Evolutionary conservation across 768 basidiomycete genomes (phyloP).

Genomic region (Cystofilobasidium bisporidii): DNA sequence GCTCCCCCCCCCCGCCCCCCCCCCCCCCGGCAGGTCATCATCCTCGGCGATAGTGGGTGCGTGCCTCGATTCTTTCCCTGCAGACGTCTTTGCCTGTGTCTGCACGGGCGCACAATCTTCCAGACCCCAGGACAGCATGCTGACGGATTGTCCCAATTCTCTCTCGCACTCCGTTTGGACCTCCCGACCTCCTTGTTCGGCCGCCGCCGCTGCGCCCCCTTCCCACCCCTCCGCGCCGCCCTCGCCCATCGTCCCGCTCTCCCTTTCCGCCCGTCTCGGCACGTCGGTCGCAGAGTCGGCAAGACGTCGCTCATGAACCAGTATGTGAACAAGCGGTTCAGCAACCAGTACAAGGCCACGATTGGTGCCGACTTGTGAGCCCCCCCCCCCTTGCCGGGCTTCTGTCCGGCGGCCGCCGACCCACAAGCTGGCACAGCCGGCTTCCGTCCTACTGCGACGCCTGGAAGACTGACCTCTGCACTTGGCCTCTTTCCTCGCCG

Average conservation of each 20-base stretch:
- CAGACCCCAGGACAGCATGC: too few species aligned
- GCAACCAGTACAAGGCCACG: constrained; percentile 99
- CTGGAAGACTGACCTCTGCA: not conserved
- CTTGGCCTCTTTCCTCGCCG: not conserved
- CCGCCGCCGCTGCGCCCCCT: constrained; percentile 3
- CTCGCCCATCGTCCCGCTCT: not conserved
- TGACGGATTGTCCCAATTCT: too few species aligned
- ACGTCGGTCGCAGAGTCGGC: constrained; percentile 58
- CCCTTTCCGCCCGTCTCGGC: not conserved
- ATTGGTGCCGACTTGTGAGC: constrained; percentile 36
- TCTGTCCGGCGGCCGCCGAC: not conserved
- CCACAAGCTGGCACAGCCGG: too few species aligned
- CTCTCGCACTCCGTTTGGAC: too few species aligned
- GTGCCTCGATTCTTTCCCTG: not conserved
- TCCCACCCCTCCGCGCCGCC: not conserved
- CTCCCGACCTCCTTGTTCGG: too few species aligned
- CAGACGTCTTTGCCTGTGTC: too few species aligned
- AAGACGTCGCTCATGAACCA: constrained; percentile 99
- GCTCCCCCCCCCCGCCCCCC: too few species aligned
- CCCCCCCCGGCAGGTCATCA: constrained; percentile 65
- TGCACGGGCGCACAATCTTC: too few species aligned
- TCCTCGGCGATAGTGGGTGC: constrained; percentile 67
- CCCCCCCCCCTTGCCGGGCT: not conserved
- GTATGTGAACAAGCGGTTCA: constrained; percentile 99
- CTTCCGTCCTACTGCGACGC: too few species aligned